phyloP scores from a whole-genome alignment of 129 eudicot genomes.

The Flaveria sonorensis region DNA sequence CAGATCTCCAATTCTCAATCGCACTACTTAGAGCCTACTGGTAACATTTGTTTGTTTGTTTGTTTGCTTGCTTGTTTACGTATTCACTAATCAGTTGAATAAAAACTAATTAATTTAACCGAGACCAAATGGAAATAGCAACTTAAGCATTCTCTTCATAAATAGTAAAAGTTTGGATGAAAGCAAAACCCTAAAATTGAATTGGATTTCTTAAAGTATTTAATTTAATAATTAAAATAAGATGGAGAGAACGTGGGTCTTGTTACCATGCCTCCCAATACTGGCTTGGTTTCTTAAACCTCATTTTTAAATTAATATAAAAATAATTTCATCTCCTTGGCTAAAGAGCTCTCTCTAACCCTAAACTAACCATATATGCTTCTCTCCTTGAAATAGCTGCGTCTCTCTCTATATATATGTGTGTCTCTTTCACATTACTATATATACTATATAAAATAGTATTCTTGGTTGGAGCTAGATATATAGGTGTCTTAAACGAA shows the following conservation, averaged over 20 bases:
- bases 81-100: neutral
- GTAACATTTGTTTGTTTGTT: too few relatives aligned
- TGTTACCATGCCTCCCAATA: slow-evolving; percentile 84
- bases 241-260: slow-evolving; percentile 88
- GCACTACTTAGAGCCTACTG: too few relatives aligned
- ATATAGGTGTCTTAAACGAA: slow-evolving; percentile 4
- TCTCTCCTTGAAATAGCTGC: slow-evolving; percentile 54
- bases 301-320: slow-evolving; percentile 29
- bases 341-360: slow-evolving; percentile 62
- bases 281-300: slow-evolving; percentile 42
- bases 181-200: slow-evolving; percentile 28
- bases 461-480: slow-evolving; percentile 30
- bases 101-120: slow-evolving; percentile 22
- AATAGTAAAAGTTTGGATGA: neutral
- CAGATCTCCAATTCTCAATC: too few relatives aligned
- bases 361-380: slow-evolving; percentile 40
- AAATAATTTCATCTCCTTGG: slow-evolving; percentile 59
- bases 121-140: slow-evolving; percentile 9
- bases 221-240: slow-evolving; percentile 37
- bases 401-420: neutral
- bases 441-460: neutral
- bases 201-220: slow-evolving; percentile 17
- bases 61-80: too few relatives aligned
- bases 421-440: too few relatives aligned
- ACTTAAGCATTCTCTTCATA: neutral